Conservation (phyloP, 2,329 filamentous ascomycete genomes). For the Cryoendolithus antarcticus region DNA sequence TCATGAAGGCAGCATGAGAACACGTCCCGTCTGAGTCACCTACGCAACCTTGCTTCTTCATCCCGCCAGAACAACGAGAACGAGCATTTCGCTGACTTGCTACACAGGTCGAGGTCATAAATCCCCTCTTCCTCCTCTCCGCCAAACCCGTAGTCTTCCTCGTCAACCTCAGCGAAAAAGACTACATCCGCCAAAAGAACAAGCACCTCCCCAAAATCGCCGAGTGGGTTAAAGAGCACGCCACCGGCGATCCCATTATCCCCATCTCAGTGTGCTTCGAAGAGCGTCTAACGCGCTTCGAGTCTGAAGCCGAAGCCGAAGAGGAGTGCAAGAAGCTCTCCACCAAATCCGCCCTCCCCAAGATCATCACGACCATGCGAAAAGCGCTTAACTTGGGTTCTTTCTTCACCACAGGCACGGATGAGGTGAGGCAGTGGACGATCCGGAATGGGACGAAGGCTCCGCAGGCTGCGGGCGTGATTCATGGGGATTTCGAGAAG, state of each 20-base stretch:
- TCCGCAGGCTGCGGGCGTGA: slow-evolving; percentile 94
- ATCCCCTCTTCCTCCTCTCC: slow-evolving; percentile 85
- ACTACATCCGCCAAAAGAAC: slow-evolving; percentile 98
- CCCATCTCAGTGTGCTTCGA: slow-evolving; percentile 89
- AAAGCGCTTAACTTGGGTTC: slow-evolving; percentile 79
- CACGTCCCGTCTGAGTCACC: slow-evolving; percentile 41
- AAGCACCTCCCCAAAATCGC: slow-evolving; percentile 91
- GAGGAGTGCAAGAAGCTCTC: slow-evolving; percentile 84
- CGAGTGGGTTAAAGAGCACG: slow-evolving; percentile 90
- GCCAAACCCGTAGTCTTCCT: slow-evolving; percentile 96
- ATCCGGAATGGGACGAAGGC: slow-evolving; percentile 92
- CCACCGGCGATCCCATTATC: slow-evolving; percentile 76
- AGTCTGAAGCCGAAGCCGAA: slow-evolving; percentile 60
- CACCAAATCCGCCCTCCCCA: slow-evolving; percentile 79
- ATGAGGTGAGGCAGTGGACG: slow-evolving; percentile 98
- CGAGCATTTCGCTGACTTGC: slow-evolving; percentile 5
- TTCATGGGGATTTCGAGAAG: slow-evolving; percentile 98
- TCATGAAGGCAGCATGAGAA: slow-evolving; percentile 83
- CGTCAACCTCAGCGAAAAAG: slow-evolving; percentile 92
- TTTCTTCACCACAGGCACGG: slow-evolving; percentile 93
- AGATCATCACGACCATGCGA: slow-evolving; percentile 87
- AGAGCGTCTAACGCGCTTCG: slow-evolving; percentile 74
- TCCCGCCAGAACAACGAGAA: no score
- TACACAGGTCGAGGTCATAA: slow-evolving; percentile 84
- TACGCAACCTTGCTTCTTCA: slow-evolving; percentile 6